Conservation (phyloP, 1,284 basidiomycete species). For the Tilletia indica region DNA sequence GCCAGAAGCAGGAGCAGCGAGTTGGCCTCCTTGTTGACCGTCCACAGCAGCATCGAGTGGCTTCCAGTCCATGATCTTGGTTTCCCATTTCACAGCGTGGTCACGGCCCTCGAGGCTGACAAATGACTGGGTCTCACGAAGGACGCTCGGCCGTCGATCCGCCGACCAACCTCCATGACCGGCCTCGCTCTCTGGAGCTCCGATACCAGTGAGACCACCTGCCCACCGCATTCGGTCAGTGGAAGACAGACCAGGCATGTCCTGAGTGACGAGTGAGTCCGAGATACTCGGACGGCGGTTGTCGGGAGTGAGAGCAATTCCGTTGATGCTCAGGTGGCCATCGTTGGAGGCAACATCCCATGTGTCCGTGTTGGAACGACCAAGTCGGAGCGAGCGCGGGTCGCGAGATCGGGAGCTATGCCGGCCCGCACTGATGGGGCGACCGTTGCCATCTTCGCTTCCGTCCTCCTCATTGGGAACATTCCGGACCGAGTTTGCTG, state of each 20-base stretch:
- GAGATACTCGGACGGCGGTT: not conserved
- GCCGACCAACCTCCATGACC: not conserved
- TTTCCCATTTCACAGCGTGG: conserved; percentile 10
- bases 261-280: not conserved
- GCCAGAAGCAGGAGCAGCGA: conserved; percentile 35
- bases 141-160: not conserved
- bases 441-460: not conserved
- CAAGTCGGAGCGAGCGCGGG: not conserved
- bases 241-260: conserved; percentile 3
- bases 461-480: not conserved
- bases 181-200: not conserved
- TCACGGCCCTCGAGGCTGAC: conserved; percentile 9
- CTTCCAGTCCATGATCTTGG: conserved; percentile 42
- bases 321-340: conserved; percentile 8
- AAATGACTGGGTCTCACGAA: not conserved
- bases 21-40: conserved; percentile 35
- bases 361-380: not conserved
- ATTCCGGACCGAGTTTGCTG: not conserved
- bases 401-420: not conserved
- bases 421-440: not conserved
- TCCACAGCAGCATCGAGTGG: conserved; percentile 33
- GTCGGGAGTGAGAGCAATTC: conserved; percentile 2
- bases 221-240: conserved; percentile 8
- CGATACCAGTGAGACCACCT: conserved; percentile 12
- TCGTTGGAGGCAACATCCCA: conserved; percentile 6